phyloP scores from a whole-genome alignment of 495 filamentous ascomycete genomes.

The Neurospora sp. region DNA sequence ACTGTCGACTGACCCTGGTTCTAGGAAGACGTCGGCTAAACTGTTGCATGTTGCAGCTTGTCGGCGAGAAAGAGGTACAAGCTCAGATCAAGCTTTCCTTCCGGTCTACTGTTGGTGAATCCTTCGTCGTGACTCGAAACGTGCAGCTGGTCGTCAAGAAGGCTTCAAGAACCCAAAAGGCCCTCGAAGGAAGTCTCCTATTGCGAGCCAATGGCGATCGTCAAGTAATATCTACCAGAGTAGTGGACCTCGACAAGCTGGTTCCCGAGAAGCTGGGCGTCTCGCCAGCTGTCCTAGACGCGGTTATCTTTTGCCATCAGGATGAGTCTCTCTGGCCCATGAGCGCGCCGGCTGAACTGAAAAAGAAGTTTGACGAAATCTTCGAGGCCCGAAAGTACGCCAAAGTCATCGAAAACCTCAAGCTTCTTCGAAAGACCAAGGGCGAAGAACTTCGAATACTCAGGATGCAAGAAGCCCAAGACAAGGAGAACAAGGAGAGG shows the following conservation, averaged over 20 bases:
- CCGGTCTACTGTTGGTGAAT: constrained; percentile 59
- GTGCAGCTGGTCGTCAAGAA: constrained; percentile 84
- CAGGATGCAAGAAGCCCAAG: constrained; percentile 61
- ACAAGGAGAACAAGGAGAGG: constrained; percentile 78
- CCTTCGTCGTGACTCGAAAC: constrained; percentile 71
- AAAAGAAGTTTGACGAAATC: constrained; percentile 93
- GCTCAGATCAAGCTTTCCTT: constrained; percentile 90
- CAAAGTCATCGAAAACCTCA: constrained; percentile 93
- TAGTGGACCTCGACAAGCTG: constrained; percentile 68
- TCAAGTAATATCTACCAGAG: constrained; percentile 62
- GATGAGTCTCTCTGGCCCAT: constrained; percentile 97
- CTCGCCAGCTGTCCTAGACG: constrained; percentile 78
- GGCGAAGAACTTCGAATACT: constrained; percentile 60
- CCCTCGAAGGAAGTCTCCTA: constrained; percentile 66
- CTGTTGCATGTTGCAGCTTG: constrained; percentile 40
- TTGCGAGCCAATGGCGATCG: constrained; percentile 75
- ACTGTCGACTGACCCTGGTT: neutral
- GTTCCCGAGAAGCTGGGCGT: constrained; percentile 86
- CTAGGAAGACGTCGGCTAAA: neutral
- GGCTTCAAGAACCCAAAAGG: constrained; percentile 57
- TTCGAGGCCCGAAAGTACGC: constrained; percentile 96
- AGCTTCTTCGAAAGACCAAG: constrained; percentile 70
- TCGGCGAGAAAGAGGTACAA: constrained; percentile 78
- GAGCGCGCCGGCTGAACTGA: constrained; percentile 75
- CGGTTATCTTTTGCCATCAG: constrained; percentile 97